A percentile compares a stretch with the other conserved stretches of the same genome.
phyloP scores from a whole-genome alignment of 306 rosid species.

The Delonix regia region DNA sequence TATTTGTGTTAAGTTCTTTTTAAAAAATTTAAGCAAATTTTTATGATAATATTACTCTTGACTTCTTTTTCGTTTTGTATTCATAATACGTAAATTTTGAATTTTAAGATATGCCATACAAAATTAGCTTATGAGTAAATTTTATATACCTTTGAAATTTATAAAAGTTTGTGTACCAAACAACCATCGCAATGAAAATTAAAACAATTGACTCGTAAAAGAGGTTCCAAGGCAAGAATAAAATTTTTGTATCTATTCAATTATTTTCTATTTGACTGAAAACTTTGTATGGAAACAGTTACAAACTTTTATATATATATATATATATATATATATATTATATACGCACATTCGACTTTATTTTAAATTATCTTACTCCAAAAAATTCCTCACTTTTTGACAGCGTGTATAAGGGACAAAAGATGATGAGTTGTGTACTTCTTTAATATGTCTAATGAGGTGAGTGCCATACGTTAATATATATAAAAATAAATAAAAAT shows the following conservation, averaged over 20 bases:
- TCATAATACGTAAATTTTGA: no score
- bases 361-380: not conserved
- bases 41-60: no score
- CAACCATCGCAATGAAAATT: not conserved
- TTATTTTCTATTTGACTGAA: not conserved
- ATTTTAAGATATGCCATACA: no score
- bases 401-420: not conserved
- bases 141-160: no score
- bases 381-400: not conserved
- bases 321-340: no score
- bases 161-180: not conserved
- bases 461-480: not conserved
- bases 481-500: no score
- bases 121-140: no score
- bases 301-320: no score
- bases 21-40: no score
- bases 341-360: not conserved
- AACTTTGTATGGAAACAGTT: not conserved
- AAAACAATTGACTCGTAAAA: not conserved
- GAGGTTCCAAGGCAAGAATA: not conserved
- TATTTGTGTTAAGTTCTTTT: no score
- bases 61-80: no score
- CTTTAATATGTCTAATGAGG: not conserved
- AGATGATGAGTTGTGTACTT: not conserved
- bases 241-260: not conserved